These are phyloP conservation scores for Termitomyces sp. DNA, from an alignment of 768 basidiomycete genomes.

Conservation along the genomic window DNA sequence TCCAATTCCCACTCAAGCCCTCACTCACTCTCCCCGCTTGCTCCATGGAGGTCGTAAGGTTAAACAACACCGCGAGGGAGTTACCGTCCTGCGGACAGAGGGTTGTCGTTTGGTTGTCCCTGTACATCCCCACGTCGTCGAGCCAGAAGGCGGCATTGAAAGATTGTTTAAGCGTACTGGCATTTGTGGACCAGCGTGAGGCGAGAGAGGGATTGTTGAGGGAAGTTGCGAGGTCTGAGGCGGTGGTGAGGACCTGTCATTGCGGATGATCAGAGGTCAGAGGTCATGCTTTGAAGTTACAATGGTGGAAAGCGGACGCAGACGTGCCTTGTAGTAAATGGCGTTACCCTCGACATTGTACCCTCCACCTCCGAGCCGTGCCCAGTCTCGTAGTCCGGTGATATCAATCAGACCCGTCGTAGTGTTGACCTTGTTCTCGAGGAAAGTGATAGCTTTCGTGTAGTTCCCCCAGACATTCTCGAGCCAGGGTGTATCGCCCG, in stretches of 20 bases:
- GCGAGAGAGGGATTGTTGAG: constrained; percentile 31
- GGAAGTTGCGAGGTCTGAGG: constrained; percentile 41
- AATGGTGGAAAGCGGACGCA: too few species aligned
- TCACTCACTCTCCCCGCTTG: constrained; percentile 44
- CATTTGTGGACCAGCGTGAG: constrained; percentile 40
- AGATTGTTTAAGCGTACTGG: constrained; percentile 43
- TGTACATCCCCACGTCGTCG: constrained; percentile 45
- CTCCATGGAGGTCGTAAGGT: constrained; percentile 39
- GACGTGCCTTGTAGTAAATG: constrained; percentile 2
- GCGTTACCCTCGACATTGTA: constrained; percentile 56
- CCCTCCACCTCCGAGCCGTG: constrained; percentile 52
- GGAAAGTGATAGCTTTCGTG: constrained; percentile 53
- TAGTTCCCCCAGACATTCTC: constrained; percentile 51
- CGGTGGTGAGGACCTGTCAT: constrained; percentile 49
- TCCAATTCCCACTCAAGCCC: constrained; percentile 52
- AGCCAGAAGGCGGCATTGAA: constrained; percentile 58
- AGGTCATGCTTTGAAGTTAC: too few species aligned
- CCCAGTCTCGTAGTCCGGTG: constrained; percentile 60
- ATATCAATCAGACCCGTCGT: constrained; percentile 50
- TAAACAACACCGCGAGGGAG: constrained; percentile 53
- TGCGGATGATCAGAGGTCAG: background rate
- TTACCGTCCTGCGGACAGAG: constrained; percentile 59
- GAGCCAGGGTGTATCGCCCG: constrained; percentile 54
- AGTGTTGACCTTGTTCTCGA: constrained; percentile 51
- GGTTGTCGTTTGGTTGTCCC: constrained; percentile 52